Conservation (phyloP, 768 basidiomycete species). For the Psilocybe sp. region DNA sequence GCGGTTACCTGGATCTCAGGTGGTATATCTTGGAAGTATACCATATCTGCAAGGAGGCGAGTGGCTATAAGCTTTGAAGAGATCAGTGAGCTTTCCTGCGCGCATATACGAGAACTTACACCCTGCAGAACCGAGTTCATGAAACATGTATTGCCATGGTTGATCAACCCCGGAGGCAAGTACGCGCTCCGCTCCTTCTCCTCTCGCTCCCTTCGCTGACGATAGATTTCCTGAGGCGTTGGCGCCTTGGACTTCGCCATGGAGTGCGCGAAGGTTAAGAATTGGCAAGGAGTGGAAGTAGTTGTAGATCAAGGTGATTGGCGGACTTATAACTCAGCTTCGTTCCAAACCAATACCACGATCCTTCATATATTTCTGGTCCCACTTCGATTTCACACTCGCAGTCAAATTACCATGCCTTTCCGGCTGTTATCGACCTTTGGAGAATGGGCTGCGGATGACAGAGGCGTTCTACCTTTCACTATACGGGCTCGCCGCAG, state of each 20-base stretch:
- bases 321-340: no score
- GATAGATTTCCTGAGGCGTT: constrained; percentile 64
- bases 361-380: no score
- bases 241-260: constrained; percentile 57
- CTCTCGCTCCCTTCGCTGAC: constrained; percentile 55
- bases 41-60: constrained; percentile 53
- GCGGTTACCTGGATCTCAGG: constrained; percentile 35
- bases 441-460: no score
- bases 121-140: constrained; percentile 95
- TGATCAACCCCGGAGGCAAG: constrained; percentile 71
- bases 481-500: no score
- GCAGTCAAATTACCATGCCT: no score
- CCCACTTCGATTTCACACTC: no score
- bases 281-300: no score
- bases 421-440: no score
- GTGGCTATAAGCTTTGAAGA: constrained; percentile 62
- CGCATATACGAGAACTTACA: constrained; percentile 40
- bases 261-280: no score
- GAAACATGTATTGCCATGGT: constrained; percentile 91
- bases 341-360: no score
- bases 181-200: constrained; percentile 58
- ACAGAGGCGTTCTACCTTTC: no score
- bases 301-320: no score
- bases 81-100: neutral
- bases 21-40: constrained; percentile 51